Evolutionary conservation across 345 rosid species (phyloP).

Genomic region (Lagerstroemia speciosa): DNA sequence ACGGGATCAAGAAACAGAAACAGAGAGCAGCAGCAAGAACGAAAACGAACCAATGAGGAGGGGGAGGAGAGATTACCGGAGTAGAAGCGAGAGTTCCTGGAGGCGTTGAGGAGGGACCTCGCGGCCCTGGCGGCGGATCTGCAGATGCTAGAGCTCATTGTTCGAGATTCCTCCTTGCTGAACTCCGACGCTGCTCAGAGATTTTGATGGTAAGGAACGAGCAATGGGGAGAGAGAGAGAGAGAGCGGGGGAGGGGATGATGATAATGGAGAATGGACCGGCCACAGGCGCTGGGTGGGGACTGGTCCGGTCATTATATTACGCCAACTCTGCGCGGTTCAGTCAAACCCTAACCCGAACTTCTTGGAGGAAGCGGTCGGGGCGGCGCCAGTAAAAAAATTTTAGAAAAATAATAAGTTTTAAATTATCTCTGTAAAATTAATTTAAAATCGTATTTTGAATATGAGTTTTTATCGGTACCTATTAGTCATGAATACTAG

Average conservation of each 20-base stretch:
- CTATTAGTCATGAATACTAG: too few relatives aligned
- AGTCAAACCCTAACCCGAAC: slow-evolving; percentile 13
- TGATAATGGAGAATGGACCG: background rate
- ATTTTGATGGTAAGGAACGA: background rate
- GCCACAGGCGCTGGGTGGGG: background rate
- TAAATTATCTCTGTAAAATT: too few relatives aligned
- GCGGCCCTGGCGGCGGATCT: slow-evolving; percentile 79
- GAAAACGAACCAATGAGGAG: background rate
- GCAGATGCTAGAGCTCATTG: slow-evolving; percentile 62
- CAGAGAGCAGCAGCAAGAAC: background rate
- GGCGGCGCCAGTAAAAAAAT: too few relatives aligned
- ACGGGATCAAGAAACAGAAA: background rate
- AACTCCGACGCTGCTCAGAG: background rate
- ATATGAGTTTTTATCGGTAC: too few relatives aligned
- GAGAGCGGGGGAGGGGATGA: too few relatives aligned
- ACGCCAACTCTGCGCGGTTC: background rate
- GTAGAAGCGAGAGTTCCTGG: slow-evolving; percentile 56
- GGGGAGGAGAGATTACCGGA: slow-evolving; percentile 4
- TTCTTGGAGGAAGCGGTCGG: background rate
- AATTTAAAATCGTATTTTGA: too few relatives aligned
- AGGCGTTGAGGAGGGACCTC: slow-evolving; percentile 65
- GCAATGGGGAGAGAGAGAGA: background rate
- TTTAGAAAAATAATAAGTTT: too few relatives aligned
- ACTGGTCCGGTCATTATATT: background rate
- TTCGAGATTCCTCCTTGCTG: background rate